phyloP scores from a whole-genome alignment of 768 basidiomycete genomes.

The Hericium rajendrae region DNA sequence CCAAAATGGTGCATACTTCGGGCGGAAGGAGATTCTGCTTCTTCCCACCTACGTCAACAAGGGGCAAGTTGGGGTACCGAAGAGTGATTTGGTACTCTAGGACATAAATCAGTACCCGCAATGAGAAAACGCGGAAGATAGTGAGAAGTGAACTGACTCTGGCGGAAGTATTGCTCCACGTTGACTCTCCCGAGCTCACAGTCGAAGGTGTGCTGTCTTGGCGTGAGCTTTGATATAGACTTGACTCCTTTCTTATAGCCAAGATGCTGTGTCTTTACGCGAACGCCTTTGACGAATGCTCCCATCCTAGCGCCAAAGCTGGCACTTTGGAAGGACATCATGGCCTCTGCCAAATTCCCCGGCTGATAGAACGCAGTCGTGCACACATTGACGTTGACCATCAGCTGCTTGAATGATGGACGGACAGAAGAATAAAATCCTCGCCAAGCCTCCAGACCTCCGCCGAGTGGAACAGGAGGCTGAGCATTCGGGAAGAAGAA shows the following conservation, averaged over 20 bases:
- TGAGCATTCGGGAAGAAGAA: constrained; percentile 37
- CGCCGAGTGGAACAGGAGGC: constrained; percentile 27
- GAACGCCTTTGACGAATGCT: constrained; percentile 57
- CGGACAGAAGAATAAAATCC: constrained; percentile 35
- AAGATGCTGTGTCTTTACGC: constrained; percentile 59
- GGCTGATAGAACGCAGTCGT: constrained; percentile 37
- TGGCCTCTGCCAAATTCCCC: constrained; percentile 33
- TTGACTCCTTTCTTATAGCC: constrained; percentile 71
- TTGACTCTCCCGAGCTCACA: constrained; percentile 31
- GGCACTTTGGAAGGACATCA: constrained; percentile 32
- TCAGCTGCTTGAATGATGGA: constrained; percentile 34
- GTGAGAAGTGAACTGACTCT: constrained; percentile 25
- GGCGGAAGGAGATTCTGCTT: constrained; percentile 35
- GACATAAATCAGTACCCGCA: not conserved
- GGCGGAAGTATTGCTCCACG: constrained; percentile 38
- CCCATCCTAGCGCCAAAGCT: constrained; percentile 51
- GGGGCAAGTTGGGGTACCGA: constrained; percentile 29
- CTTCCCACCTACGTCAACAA: constrained; percentile 39
- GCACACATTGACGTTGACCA: constrained; percentile 46
- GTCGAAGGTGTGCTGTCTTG: constrained; percentile 31
- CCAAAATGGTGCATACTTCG: constrained; percentile 40
- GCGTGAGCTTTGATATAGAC: constrained; percentile 31
- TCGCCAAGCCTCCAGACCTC: constrained; percentile 53
- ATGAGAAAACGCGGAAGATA: not conserved
- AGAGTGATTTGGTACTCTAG: constrained; percentile 35